phyloP scores from a whole-genome alignment of 192 early-diverging fungal species.

The Rhizoclosmatium sp. region DNA sequence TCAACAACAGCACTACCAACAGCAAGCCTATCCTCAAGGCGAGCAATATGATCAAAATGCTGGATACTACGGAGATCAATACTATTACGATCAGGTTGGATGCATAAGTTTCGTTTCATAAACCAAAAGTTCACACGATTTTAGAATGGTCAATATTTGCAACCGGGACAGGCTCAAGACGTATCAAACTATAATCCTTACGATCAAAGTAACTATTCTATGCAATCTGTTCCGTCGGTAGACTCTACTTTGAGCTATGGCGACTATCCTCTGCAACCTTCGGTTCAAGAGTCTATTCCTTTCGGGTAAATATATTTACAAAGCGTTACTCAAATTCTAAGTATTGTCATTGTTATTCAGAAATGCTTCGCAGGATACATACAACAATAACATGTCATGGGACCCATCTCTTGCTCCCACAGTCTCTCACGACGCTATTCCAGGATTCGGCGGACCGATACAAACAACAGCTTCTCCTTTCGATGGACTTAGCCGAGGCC shows the following conservation, averaged over 20 bases:
- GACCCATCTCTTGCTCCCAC: background rate
- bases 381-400: slow-evolving; percentile 3
- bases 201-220: background rate
- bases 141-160: no score
- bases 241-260: background rate
- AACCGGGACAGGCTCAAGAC: background rate
- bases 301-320: no score
- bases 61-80: no score
- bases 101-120: background rate
- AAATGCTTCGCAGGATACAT: background rate
- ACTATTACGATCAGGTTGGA: slow-evolving; percentile 7
- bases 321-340: no score
- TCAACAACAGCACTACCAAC: background rate
- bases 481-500: background rate
- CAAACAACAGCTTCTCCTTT: background rate
- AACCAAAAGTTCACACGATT: no score
- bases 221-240: background rate
- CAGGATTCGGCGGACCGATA: background rate
- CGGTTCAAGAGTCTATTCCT: no score
- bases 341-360: background rate
- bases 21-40: background rate
- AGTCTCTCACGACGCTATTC: slow-evolving; percentile 10
- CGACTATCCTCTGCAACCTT: no score
- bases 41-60: no score
- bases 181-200: background rate